Percentiles rank a stretch among this genome's conserved stretches.
These are phyloP conservation scores for Chytriomyces sp. DNA, from an alignment of 192 early-diverging fungal genomes.

Conservation along the genomic window DNA sequence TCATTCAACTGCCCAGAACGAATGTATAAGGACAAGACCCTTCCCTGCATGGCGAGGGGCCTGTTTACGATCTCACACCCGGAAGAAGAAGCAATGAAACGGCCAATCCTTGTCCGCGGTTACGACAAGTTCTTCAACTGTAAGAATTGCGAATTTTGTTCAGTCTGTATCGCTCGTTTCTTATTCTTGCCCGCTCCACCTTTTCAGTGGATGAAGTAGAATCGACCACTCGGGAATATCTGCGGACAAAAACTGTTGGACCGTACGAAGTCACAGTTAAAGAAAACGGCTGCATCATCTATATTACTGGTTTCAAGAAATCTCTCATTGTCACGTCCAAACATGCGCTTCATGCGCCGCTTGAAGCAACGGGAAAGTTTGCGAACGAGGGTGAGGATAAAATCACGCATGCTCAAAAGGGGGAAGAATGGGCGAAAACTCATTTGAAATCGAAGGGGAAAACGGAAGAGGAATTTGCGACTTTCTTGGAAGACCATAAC, in stretches of 20 bases:
- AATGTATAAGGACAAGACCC: conserved; percentile 6
- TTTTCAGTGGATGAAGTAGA: conserved; percentile 36
- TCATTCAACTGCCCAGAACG: conserved; percentile 7
- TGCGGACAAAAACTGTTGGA: conserved; percentile 68
- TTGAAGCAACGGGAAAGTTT: not conserved
- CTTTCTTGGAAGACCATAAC: conserved; percentile 72
- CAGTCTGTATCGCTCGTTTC: not conserved
- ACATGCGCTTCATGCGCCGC: conserved; percentile 64
- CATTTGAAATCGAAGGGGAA: conserved; percentile 66
- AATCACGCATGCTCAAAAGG: conserved; percentile 67
- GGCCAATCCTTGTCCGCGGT: conserved; percentile 79
- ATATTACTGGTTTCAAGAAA: conserved; percentile 70
- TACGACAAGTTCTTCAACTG: conserved; percentile 98
- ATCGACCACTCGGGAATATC: conserved; percentile 53
- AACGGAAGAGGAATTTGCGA: conserved; percentile 70
- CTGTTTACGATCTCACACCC: conserved; percentile 60
- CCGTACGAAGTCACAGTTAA: conserved; percentile 94
- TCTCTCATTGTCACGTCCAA: conserved; percentile 87
- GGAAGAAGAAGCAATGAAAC: conserved; percentile 31
- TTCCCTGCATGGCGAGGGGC: conserved; percentile 82
- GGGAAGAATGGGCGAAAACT: conserved; percentile 72
- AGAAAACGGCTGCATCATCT: conserved; percentile 97
- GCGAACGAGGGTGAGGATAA: conserved; percentile 3
- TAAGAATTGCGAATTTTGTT: conserved; percentile 28
- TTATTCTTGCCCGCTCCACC: not conserved